Percentiles rank a stretch among this genome's conserved stretches.
Evolutionary conservation across 495 filamentous ascomycete genomes (phyloP).

Genomic region (Clohesyomyces aquaticus): DNA sequence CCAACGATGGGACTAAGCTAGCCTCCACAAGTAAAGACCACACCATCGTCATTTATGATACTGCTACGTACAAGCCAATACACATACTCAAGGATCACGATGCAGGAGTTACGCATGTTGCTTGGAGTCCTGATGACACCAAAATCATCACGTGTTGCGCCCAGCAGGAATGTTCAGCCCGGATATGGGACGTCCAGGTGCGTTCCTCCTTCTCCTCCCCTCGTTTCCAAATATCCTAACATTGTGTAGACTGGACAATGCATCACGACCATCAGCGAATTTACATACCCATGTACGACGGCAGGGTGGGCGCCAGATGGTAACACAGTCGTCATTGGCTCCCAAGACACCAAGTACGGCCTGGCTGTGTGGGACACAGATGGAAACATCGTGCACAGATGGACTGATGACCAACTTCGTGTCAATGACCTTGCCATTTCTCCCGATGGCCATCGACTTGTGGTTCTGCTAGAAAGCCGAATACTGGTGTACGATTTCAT

Average conservation of each 20-base stretch:
- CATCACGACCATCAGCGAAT: conserved; percentile 65
- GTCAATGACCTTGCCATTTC: conserved; percentile 85
- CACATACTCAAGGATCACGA: conserved; percentile 68
- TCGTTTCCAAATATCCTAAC: conserved; percentile 5
- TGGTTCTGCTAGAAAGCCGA: conserved; percentile 71
- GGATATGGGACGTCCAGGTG: conserved; percentile 80
- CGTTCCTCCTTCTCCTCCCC: conserved; percentile 37
- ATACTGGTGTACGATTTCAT: conserved; percentile 82
- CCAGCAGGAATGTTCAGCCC: conserved; percentile 74
- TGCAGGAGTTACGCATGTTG: conserved; percentile 69
- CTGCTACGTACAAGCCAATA: conserved; percentile 65
- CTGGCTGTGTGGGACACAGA: conserved; percentile 70
- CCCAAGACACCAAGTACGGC: conserved; percentile 67
- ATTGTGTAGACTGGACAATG: conserved; percentile 67
- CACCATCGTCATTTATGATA: conserved; percentile 81
- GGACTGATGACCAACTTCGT: conserved; percentile 66
- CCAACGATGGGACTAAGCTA: conserved; percentile 81
- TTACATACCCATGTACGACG: conserved; percentile 78
- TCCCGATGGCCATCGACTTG: conserved; percentile 73
- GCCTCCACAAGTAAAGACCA: conserved; percentile 79
- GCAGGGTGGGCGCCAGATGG: conserved; percentile 85
- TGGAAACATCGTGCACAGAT: conserved; percentile 62
- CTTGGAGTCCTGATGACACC: conserved; percentile 91
- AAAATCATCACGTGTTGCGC: conserved; percentile 80
- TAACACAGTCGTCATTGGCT: conserved; percentile 76